Evolutionary conservation across 2,329 filamentous ascomycete genomes (phyloP).

Genomic region (Aspergillus chevalieri): DNA sequence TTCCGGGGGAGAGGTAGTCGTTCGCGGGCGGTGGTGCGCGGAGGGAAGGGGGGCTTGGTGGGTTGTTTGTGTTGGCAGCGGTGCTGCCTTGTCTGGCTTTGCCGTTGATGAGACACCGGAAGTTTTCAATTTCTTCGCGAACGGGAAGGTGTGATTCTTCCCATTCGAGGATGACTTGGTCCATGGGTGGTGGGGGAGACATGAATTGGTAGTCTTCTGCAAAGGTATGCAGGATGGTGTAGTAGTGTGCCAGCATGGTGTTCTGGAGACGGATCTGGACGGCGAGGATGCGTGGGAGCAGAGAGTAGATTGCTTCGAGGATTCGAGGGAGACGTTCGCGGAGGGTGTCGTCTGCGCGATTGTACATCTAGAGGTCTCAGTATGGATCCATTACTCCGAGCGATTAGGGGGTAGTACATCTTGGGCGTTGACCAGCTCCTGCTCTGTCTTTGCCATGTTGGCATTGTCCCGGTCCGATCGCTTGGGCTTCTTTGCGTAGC

Average conservation of each 20-base stretch:
- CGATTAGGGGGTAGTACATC: slow-evolving; percentile 43
- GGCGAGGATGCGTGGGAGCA: slow-evolving; percentile 66
- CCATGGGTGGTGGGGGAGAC: slow-evolving; percentile 65
- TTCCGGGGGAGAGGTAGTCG: background rate
- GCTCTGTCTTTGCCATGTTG: slow-evolving; percentile 63
- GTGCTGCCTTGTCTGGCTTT: slow-evolving; percentile 44
- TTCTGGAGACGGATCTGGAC: slow-evolving; percentile 72
- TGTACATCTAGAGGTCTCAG: slow-evolving; percentile 55
- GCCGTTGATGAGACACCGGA: slow-evolving; percentile 59
- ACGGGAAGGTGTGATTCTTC: slow-evolving; percentile 57
- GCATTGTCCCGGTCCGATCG: slow-evolving; percentile 68
- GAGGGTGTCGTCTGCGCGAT: slow-evolving; percentile 67
- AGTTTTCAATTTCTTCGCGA: slow-evolving; percentile 60
- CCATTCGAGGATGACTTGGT: slow-evolving; percentile 63
- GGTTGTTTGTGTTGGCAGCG: slow-evolving; percentile 45
- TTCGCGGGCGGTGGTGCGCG: background rate
- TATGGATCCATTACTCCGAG: background rate
- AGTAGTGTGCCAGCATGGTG: slow-evolving; percentile 67
- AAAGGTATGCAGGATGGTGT: slow-evolving; percentile 69
- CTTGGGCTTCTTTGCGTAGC: slow-evolving; percentile 62
- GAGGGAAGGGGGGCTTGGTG: no score
- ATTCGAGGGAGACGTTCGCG: slow-evolving; percentile 65
- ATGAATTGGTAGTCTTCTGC: slow-evolving; percentile 64
- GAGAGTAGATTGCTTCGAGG: slow-evolving; percentile 62
- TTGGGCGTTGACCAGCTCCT: slow-evolving; percentile 59